Conservation (phyloP, 192 early-diverging fungal species). For the Phlyctochytrium planicorne region DNA sequence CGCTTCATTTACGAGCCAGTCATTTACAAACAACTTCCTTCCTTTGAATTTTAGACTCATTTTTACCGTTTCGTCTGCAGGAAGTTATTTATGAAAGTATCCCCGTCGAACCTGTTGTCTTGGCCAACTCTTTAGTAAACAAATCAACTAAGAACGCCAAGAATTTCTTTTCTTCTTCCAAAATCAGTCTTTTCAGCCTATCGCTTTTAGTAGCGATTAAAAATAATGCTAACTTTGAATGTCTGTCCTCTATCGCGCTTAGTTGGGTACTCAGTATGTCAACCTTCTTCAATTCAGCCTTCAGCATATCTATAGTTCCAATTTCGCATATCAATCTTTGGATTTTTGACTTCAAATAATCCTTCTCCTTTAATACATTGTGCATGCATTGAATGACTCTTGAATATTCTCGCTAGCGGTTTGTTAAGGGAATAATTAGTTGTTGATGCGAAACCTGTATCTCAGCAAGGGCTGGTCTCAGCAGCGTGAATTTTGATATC, state of each 20-base stretch:
- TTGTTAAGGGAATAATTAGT: not conserved
- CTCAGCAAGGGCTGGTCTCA: constrained; percentile 16
- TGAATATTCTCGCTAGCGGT: constrained; percentile 23
- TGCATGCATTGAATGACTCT: constrained; percentile 9
- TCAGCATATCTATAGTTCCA: constrained; percentile 27
- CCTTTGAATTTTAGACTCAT: constrained; percentile 31
- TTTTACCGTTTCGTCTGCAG: constrained; percentile 22
- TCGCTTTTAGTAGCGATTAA: not conserved
- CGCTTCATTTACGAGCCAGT: constrained; percentile 19
- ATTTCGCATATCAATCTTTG: constrained; percentile 29
- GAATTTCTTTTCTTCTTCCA: constrained; percentile 15
- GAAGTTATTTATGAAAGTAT: not conserved
- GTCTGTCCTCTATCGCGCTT: constrained; percentile 4
- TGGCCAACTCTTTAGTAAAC: constrained; percentile 20
- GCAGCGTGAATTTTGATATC: constrained; percentile 16
- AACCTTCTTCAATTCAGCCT: constrained; percentile 16
- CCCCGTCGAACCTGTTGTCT: constrained; percentile 4
- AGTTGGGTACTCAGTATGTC: not conserved
- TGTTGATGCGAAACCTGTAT: not conserved
- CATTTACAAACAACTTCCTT: constrained; percentile 21
- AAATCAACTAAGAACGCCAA: constrained; percentile 16
- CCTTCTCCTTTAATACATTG: constrained; percentile 18
- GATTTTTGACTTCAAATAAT: constrained; percentile 21
- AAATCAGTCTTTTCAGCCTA: constrained; percentile 16
- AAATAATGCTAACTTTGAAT: constrained; percentile 5